These are phyloP conservation scores for Phytophthora idaei DNA, from an alignment of 352 stramenopile genomes.

Conservation along the genomic window DNA sequence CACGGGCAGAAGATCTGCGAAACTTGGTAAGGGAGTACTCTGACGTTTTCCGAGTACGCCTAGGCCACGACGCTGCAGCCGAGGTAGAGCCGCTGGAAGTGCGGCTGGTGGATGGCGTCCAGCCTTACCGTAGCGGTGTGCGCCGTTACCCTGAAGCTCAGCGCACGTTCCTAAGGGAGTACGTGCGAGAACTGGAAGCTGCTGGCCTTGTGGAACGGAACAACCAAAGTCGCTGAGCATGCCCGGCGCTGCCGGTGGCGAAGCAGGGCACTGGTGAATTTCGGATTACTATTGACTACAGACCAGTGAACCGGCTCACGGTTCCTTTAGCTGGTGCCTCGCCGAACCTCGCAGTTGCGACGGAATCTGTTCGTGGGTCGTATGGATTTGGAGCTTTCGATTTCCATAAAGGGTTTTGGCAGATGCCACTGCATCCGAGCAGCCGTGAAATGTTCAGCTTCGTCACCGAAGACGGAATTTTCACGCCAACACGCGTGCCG, in stretches of 20 bases:
- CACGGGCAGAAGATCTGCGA: neutral
- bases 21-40: neutral
- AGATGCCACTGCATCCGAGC: conserved; percentile 6
- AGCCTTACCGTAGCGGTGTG: conserved; percentile 16
- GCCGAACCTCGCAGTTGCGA: conserved; percentile 1
- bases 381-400: conserved; percentile 15
- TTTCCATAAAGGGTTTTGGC: conserved; percentile 18
- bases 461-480: conserved; percentile 4
- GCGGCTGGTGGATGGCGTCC: neutral
- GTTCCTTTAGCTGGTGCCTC: neutral
- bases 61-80: conserved; percentile 2
- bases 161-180: neutral
- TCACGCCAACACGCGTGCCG: neutral
- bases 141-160: conserved; percentile 13
- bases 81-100: conserved; percentile 16
- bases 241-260: neutral
- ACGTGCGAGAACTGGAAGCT: no score
- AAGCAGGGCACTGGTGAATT: neutral
- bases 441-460: conserved; percentile 3
- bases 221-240: conserved; percentile 4
- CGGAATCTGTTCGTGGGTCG: neutral
- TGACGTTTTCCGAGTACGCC: conserved; percentile 7
- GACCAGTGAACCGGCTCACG: conserved; percentile 2
- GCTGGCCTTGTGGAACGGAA: no score
- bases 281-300: conserved; percentile 17